phyloP scores from a whole-genome alignment of 1,139 yeast species.

The Geotrichum fermentans region DNA sequence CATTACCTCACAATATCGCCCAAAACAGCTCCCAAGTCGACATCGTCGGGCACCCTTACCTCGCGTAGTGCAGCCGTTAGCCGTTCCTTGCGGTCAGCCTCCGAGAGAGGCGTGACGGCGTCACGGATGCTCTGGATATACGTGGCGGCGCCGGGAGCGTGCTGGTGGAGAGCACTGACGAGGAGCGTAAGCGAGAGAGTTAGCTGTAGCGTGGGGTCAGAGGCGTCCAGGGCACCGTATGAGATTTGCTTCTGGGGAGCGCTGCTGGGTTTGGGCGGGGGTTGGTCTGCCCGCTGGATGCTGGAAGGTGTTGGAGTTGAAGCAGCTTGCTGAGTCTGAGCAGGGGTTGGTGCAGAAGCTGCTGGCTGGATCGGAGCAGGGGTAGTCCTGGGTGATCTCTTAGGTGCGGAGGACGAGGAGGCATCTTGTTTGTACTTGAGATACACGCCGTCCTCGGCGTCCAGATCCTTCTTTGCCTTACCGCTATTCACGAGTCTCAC shows the following conservation, averaged over 20 bases:
- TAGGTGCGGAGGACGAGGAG: not conserved
- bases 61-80: constrained; percentile 29
- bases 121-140: constrained; percentile 28
- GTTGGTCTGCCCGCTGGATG: not conserved
- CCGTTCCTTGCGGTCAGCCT: constrained; percentile 11
- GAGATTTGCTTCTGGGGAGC: not conserved
- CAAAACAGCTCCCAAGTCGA: constrained; percentile 28
- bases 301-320: not conserved
- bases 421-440: not conserved
- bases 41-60: constrained; percentile 28
- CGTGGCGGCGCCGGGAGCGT: constrained; percentile 24
- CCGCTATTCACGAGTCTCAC: constrained; percentile 14
- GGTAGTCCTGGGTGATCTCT: constrained; percentile 8
- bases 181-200: constrained; percentile 28
- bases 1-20: constrained; percentile 25
- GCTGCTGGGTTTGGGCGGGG: not conserved
- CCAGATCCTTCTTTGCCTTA: not conserved
- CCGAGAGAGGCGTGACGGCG: constrained; percentile 19
- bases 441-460: constrained; percentile 2
- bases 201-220: constrained; percentile 22
- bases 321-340: not conserved
- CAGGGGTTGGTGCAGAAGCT: not conserved
- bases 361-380: not conserved
- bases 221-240: constrained; percentile 12
- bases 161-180: constrained; percentile 27